These are phyloP conservation scores for Megacollybia platyphylla DNA, from an alignment of 1,284 basidiomycete genomes.

Conservation along the genomic window DNA sequence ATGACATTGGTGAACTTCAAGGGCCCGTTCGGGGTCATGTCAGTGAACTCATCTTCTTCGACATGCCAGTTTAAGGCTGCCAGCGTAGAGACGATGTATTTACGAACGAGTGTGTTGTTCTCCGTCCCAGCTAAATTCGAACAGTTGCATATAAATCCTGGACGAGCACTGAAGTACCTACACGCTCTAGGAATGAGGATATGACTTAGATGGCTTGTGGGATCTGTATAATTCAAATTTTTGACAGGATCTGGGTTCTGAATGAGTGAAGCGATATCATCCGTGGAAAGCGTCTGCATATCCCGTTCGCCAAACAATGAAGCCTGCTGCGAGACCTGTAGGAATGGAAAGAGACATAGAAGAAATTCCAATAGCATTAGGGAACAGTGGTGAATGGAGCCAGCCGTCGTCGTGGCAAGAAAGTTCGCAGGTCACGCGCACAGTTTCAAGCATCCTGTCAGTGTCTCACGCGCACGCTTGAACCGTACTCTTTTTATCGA, in stretches of 20 bases:
- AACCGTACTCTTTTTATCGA: no score
- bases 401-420: no score
- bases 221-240: constrained; percentile 51
- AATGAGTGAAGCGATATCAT: constrained; percentile 38
- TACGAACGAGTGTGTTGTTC: constrained; percentile 69
- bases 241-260: constrained; percentile 47
- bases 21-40: constrained; percentile 73
- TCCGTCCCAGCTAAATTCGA: constrained; percentile 45
- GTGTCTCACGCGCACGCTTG: no score
- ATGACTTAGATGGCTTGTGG: constrained; percentile 64
- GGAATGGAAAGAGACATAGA: background rate
- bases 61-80: constrained; percentile 73
- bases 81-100: constrained; percentile 64
- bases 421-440: no score
- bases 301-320: constrained; percentile 24
- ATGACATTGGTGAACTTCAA: constrained; percentile 86
- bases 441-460: no score
- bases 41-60: constrained; percentile 72
- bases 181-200: constrained; percentile 74
- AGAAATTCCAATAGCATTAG: background rate
- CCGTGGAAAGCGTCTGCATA: constrained; percentile 34
- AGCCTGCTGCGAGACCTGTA: background rate
- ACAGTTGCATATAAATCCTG: constrained; percentile 5
- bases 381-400: no score
- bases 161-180: constrained; percentile 24